A percentile compares a stretch with the other conserved stretches of the same genome.
Evolutionary conservation across 495 filamentous ascomycete genomes (phyloP).

Genomic region (Aspergillus affinis): DNA sequence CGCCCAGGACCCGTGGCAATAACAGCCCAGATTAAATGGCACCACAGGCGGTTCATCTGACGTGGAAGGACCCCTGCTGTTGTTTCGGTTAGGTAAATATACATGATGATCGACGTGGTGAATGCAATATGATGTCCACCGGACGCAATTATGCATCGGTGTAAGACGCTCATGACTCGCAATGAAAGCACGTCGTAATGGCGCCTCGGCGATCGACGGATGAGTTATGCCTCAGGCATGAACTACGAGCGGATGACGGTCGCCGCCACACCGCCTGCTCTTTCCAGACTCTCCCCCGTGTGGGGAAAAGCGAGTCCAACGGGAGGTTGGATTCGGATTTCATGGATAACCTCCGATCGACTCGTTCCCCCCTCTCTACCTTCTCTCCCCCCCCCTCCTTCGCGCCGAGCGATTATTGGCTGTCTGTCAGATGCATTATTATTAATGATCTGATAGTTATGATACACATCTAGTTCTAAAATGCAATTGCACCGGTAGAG

Average conservation of each 20-base stretch:
- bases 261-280: background rate
- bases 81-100: no score
- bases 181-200: no score
- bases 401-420: background rate
- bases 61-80: no score
- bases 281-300: background rate
- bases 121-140: no score
- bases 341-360: background rate
- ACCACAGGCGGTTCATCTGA: no score
- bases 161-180: no score
- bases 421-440: background rate
- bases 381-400: background rate
- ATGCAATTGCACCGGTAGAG: constrained; percentile 16
- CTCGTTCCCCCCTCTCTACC: background rate
- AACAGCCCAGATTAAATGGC: no score
- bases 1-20: no score
- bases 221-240: background rate
- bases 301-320: background rate
- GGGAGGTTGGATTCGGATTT: background rate
- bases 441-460: background rate
- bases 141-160: no score
- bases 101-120: no score
- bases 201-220: no score
- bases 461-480: background rate
- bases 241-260: background rate